These are phyloP conservation scores for Globisporangium parvum DNA, from an alignment of 352 stramenopile species.

Conservation along the genomic window DNA sequence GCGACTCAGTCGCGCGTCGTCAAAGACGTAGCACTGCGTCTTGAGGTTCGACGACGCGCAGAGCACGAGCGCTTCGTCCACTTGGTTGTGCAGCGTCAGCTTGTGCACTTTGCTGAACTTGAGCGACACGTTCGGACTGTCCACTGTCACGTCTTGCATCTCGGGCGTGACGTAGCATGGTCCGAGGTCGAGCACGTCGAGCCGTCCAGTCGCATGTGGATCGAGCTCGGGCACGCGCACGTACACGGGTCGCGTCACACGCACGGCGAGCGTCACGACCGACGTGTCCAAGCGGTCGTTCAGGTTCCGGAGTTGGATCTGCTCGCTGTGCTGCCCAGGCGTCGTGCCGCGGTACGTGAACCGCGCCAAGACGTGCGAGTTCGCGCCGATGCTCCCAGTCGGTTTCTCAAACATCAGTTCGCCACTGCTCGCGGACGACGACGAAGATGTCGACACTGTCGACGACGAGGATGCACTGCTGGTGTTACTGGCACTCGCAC, in stretches of 20 bases:
- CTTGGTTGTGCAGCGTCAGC: slow-evolving; percentile 75
- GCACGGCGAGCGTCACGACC: slow-evolving; percentile 52
- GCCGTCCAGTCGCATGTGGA: slow-evolving; percentile 57
- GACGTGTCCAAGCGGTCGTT: slow-evolving; percentile 75
- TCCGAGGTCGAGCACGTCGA: slow-evolving; percentile 72
- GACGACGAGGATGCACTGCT: slow-evolving; percentile 12
- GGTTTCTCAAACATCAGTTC: slow-evolving; percentile 70
- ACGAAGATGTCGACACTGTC: neutral
- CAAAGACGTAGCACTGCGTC: slow-evolving; percentile 87
- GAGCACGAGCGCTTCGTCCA: slow-evolving; percentile 62
- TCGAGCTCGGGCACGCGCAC: slow-evolving; percentile 81
- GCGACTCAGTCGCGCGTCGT: slow-evolving; percentile 59
- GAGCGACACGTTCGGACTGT: slow-evolving; percentile 65
- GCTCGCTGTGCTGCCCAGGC: slow-evolving; percentile 69
- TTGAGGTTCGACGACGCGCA: slow-evolving; percentile 84
- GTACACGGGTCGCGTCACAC: slow-evolving; percentile 76
- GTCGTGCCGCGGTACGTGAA: slow-evolving; percentile 65
- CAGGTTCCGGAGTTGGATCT: slow-evolving; percentile 80
- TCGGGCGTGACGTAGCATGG: slow-evolving; percentile 81
- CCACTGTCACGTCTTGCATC: slow-evolving; percentile 72
- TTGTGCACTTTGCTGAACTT: slow-evolving; percentile 88
- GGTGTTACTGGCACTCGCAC: slow-evolving; percentile 1
- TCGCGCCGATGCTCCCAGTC: slow-evolving; percentile 59
- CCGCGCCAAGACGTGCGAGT: slow-evolving; percentile 34
- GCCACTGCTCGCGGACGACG: slow-evolving; percentile 12